Percentiles rank a stretch among this genome's conserved stretches.
phyloP scores from a whole-genome alignment of 192 early-diverging fungal species.

The Gigaspora rosea region DNA sequence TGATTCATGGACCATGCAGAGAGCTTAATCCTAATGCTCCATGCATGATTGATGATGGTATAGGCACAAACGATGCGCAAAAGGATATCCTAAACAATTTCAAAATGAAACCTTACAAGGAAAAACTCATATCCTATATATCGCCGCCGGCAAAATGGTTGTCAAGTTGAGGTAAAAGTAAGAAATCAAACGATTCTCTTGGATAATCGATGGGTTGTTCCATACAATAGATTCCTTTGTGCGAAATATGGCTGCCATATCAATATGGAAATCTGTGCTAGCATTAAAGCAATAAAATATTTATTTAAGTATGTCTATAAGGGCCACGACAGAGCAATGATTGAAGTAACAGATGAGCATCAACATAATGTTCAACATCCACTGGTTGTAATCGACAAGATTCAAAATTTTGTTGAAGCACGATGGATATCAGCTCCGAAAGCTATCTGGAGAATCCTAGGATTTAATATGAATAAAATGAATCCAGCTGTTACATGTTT shows the following conservation, averaged over 20 bases:
- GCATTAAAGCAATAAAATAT: constrained; percentile 39
- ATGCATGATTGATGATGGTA: constrained; percentile 42
- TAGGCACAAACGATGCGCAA: constrained; percentile 24
- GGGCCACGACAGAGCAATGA: constrained; percentile 32
- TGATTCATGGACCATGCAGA: not conserved
- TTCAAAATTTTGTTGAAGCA: constrained; percentile 4
- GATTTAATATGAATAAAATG: constrained; percentile 31
- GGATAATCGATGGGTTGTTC: constrained; percentile 40
- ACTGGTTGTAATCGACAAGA: not conserved
- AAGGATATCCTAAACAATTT: constrained; percentile 33
- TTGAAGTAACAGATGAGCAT: not conserved
- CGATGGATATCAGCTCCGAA: constrained; percentile 37
- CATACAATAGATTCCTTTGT: constrained; percentile 36
- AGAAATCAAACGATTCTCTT: not conserved
- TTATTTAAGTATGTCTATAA: constrained; percentile 46
- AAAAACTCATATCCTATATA: constrained; percentile 37
- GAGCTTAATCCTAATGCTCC: constrained; percentile 1
- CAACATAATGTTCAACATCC: not conserved
- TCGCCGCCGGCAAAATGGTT: not conserved
- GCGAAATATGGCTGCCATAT: constrained; percentile 44
- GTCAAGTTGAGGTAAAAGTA: not conserved
- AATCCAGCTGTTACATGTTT: constrained; percentile 5
- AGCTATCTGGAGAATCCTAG: constrained; percentile 34
- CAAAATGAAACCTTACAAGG: not conserved
- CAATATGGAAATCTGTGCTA: constrained; percentile 41